Evolutionary conservation across 2,329 filamentous ascomycete species (phyloP).

Genomic region (Xylariaceae sp.): DNA sequence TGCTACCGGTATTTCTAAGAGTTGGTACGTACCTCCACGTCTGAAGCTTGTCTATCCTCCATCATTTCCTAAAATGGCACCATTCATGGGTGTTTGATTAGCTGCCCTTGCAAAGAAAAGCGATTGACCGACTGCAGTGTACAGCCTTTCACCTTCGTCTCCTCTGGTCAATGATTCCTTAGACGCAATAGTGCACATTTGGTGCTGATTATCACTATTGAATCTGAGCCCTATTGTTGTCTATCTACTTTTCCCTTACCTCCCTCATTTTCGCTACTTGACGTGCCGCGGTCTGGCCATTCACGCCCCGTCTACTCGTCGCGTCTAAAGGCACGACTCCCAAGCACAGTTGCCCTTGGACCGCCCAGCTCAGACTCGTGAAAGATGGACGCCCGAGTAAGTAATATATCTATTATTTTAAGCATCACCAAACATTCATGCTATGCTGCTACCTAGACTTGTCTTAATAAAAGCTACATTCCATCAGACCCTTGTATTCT

Average conservation of each 20-base stretch:
- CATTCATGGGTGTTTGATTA: constrained; percentile 9
- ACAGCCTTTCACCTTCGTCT: constrained; percentile 1
- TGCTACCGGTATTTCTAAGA: neutral
- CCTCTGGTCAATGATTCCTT: constrained; percentile 20
- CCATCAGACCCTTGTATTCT: neutral
- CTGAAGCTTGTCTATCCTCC: constrained; percentile 4
- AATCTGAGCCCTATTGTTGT: constrained; percentile 16
- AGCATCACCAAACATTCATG: neutral
- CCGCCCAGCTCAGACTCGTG: neutral
- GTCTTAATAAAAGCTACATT: constrained; percentile 15
- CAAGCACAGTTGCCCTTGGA: constrained; percentile 10
- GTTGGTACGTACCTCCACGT: constrained; percentile 11
- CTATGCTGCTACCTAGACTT: constrained; percentile 1
- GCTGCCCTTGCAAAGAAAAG: constrained; percentile 9
- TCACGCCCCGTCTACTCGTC: neutral
- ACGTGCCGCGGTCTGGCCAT: neutral
- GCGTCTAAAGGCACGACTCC: constrained; percentile 5
- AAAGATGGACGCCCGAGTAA: constrained; percentile 38
- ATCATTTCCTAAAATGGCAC: constrained; percentile 23
- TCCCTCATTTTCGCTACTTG: neutral
- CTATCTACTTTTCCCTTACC: constrained; percentile 1
- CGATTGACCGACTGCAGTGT: constrained; percentile 13
- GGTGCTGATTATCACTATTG: constrained; percentile 19
- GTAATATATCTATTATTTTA: constrained; percentile 12
- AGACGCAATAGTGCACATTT: constrained; percentile 17